Percentiles rank a stretch among this genome's conserved stretches.
Evolutionary conservation across 805 yeast species (phyloP).

Genomic region (Ogataea sp.): DNA sequence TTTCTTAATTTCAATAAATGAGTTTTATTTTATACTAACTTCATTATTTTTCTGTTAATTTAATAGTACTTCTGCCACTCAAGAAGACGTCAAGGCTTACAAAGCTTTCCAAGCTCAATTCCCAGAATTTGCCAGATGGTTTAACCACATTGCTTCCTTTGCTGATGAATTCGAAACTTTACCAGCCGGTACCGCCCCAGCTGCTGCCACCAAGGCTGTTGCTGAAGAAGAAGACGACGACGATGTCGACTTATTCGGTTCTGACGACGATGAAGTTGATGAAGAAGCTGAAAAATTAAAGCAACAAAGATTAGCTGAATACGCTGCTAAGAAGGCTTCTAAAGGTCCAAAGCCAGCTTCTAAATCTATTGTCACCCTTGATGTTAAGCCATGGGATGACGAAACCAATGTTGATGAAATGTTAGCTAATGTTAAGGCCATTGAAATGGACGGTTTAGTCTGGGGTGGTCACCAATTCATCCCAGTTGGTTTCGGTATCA

Average conservation of each 20-base stretch:
- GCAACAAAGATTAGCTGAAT: constrained; percentile 96
- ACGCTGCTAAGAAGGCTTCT: constrained; percentile 95
- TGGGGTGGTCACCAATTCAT: constrained; percentile 98
- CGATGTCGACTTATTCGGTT: constrained; percentile 91
- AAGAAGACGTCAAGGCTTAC: constrained; percentile 92
- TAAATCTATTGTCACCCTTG: constrained; percentile 92
- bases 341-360: constrained; percentile 98
- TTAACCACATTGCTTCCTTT: constrained; percentile 94
- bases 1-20: background rate
- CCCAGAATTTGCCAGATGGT: constrained; percentile 98
- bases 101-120: constrained; percentile 85
- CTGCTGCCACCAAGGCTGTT: constrained; percentile 42
- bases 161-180: constrained; percentile 73
- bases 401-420: constrained; percentile 92
- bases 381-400: constrained; percentile 99
- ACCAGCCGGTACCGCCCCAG: constrained; percentile 72
- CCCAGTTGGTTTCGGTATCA: constrained; percentile 99
- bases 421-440: constrained; percentile 76
- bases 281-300: constrained; percentile 96
- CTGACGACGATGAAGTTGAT: constrained; percentile 90
- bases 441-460: constrained; percentile 84
- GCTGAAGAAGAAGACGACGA: constrained; percentile 72
- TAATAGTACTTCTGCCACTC: constrained; percentile 76
- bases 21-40: background rate
- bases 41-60: constrained; percentile 7